Conservation (phyloP, 176 grass and related monocot genomes). For the Puya raimondii region DNA sequence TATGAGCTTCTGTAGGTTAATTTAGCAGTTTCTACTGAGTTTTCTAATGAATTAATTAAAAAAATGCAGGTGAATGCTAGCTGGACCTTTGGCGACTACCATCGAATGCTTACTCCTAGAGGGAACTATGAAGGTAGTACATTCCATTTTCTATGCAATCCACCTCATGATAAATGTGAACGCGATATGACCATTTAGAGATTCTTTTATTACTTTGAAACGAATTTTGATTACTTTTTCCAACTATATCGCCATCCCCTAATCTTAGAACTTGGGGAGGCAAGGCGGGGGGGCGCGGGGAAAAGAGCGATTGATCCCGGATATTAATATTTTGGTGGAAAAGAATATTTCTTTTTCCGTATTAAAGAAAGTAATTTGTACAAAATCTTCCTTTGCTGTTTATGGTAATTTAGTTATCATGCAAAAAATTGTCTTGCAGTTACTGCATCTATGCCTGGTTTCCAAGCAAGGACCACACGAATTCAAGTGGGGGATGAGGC, state of each 20-base stretch:
- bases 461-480: slow-evolving; percentile 43
- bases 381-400: neutral
- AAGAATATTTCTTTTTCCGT: too few species aligned
- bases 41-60: neutral
- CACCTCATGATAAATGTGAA: neutral
- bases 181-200: neutral
- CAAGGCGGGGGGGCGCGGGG: too few species aligned
- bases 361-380: too few species aligned
- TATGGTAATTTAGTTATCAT: neutral
- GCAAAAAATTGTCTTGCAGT: slow-evolving; percentile 27
- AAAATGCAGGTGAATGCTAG: slow-evolving; percentile 43
- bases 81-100: slow-evolving; percentile 64
- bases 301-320: too few species aligned
- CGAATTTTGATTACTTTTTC: too few species aligned
- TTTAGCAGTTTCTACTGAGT: too few species aligned
- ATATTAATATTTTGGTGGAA: too few species aligned
- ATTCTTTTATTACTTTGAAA: neutral
- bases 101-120: slow-evolving; percentile 62
- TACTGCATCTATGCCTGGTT: slow-evolving; percentile 57
- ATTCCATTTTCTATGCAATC: neutral
- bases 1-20: too few species aligned
- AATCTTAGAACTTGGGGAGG: too few species aligned
- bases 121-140: slow-evolving; percentile 62
- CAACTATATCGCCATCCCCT: too few species aligned
- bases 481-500: slow-evolving; percentile 43